These are phyloP conservation scores for Pichia heedii DNA, from an alignment of 805 yeast genomes.

Conservation along the genomic window DNA sequence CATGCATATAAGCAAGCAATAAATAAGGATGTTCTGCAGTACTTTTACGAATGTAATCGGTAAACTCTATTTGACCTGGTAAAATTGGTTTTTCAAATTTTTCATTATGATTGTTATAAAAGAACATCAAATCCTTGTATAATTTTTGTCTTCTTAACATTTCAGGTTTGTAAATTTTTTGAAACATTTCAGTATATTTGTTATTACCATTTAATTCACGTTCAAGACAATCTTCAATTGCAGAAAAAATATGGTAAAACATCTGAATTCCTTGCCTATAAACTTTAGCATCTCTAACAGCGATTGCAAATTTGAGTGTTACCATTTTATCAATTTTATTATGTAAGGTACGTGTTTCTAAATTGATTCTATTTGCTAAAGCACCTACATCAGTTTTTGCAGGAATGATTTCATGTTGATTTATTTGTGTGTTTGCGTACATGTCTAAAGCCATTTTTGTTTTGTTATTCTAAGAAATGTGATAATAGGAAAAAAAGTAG, in stretches of 20 bases:
- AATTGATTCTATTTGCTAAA: constrained; percentile 71
- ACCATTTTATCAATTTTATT: constrained; percentile 61
- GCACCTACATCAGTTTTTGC: constrained; percentile 77
- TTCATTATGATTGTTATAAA: constrained; percentile 45
- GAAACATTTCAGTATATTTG: constrained; percentile 39
- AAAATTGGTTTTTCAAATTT: constrained; percentile 53
- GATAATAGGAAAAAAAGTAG: too few relatives aligned
- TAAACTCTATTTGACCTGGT: constrained; percentile 53
- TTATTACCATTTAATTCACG: constrained; percentile 34
- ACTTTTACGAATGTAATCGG: constrained; percentile 46
- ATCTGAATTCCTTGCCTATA: constrained; percentile 76
- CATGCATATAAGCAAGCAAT: constrained; percentile 74
- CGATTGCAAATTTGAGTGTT: constrained; percentile 62
- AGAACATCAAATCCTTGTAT: constrained; percentile 56
- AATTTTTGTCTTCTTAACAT: constrained; percentile 53
- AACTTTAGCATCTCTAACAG: constrained; percentile 63
- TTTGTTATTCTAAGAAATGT: too few relatives aligned
- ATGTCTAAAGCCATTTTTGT: neutral
- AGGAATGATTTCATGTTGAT: constrained; percentile 54
- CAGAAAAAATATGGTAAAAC: constrained; percentile 57
- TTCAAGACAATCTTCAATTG: constrained; percentile 48
- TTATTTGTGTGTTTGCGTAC: constrained; percentile 9
- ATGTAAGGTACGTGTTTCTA: constrained; percentile 57
- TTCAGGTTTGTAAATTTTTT: constrained; percentile 59
- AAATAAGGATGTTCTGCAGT: constrained; percentile 59